Conservation (phyloP, 2,329 filamentous ascomycete species). For the Scorias spongiosa region DNA sequence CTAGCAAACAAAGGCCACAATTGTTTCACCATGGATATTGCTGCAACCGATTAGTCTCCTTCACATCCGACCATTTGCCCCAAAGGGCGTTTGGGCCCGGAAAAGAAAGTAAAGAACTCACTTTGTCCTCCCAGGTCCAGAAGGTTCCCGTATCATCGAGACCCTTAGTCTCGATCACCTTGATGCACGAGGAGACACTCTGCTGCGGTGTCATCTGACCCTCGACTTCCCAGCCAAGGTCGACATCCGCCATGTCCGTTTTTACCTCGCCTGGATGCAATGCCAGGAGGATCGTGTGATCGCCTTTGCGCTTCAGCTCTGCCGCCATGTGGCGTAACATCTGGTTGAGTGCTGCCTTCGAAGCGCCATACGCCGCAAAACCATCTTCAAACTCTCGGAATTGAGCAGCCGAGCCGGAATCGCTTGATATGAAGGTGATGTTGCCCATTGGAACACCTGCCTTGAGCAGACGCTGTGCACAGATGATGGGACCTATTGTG, state of each 20-base stretch:
- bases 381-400: slow-evolving; percentile 43
- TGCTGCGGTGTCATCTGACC: slow-evolving; percentile 36
- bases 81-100: not conserved
- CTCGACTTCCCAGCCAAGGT: slow-evolving; percentile 36
- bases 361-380: slow-evolving; percentile 42
- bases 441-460: slow-evolving; percentile 32
- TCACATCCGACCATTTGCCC: not conserved
- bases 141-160: slow-evolving; percentile 38
- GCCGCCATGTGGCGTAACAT: slow-evolving; percentile 40
- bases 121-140: slow-evolving; percentile 41
- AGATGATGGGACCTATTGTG: slow-evolving; percentile 43
- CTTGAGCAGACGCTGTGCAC: slow-evolving; percentile 37
- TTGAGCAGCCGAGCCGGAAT: slow-evolving; percentile 36
- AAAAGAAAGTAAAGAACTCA: slow-evolving; percentile 14
- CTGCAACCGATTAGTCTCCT: slow-evolving; percentile 4
- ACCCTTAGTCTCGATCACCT: slow-evolving; percentile 35
- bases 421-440: slow-evolving; percentile 42
- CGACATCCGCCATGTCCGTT: slow-evolving; percentile 39
- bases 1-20: too few species aligned
- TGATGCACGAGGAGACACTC: slow-evolving; percentile 35
- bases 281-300: slow-evolving; percentile 35
- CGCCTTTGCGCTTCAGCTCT: slow-evolving; percentile 36
- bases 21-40: slow-evolving; percentile 14
- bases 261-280: slow-evolving; percentile 44
- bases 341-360: slow-evolving; percentile 43